These are phyloP conservation scores for Phytophthora pseudosyringae DNA, from an alignment of 352 stramenopile species.

Conservation along the genomic window DNA sequence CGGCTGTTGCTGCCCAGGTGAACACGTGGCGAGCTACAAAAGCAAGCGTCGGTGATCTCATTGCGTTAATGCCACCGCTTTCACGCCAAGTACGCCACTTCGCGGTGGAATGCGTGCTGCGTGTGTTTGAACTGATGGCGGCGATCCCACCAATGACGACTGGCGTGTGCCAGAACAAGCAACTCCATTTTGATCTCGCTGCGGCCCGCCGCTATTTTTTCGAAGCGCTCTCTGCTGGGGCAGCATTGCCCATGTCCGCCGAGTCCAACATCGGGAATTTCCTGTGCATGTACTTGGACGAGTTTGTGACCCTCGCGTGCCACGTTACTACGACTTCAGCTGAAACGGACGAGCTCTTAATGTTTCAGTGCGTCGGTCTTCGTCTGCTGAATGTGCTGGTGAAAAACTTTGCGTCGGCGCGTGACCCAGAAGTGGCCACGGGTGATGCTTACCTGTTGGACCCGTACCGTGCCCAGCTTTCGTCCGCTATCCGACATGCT, in stretches of 20 bases:
- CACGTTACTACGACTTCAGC: constrained; percentile 75
- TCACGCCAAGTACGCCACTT: constrained; percentile 82
- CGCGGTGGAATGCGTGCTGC: constrained; percentile 78
- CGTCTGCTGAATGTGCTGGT: constrained; percentile 73
- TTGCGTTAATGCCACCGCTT: constrained; percentile 67
- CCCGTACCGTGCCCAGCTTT: constrained; percentile 86
- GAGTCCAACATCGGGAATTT: constrained; percentile 56
- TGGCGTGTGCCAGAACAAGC: constrained; percentile 24
- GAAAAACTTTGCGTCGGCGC: constrained; percentile 55
- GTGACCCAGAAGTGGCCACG: constrained; percentile 72
- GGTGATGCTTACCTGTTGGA: constrained; percentile 71
- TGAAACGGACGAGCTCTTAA: constrained; percentile 75
- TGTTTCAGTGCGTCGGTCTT: constrained; percentile 79
- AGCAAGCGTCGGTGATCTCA: constrained; percentile 58
- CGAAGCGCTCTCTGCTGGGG: constrained; percentile 39
- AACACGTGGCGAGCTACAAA: constrained; percentile 82
- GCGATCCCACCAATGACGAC: constrained; percentile 25
- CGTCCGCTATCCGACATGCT: constrained; percentile 77
- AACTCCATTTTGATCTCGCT: constrained; percentile 78
- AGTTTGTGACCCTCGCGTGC: constrained; percentile 87
- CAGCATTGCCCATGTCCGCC: constrained; percentile 11
- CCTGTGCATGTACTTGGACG: constrained; percentile 88
- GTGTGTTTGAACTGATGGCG: constrained; percentile 70
- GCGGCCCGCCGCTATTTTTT: constrained; percentile 55
- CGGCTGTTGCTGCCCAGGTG: constrained; percentile 58